phyloP scores from a whole-genome alignment of 1,284 basidiomycete species.

The Moesziomyces sp. region DNA sequence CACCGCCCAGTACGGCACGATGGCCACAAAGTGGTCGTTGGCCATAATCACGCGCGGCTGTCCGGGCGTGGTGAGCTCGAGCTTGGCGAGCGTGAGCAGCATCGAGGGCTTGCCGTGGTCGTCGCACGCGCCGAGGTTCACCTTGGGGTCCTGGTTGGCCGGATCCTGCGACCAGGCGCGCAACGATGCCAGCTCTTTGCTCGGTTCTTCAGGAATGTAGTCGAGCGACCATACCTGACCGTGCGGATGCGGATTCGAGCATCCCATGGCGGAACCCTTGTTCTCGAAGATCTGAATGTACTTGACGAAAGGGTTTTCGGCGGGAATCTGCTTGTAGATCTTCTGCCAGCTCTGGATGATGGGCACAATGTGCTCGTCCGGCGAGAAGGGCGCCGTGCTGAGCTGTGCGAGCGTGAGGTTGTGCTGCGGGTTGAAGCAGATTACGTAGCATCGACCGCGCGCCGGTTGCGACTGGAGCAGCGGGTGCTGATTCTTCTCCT shows the following conservation, averaged over 20 bases:
- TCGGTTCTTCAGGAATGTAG: slow-evolving; percentile 63
- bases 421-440: slow-evolving; percentile 89
- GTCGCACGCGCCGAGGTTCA: slow-evolving; percentile 71
- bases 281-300: slow-evolving; percentile 75
- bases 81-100: slow-evolving; percentile 83
- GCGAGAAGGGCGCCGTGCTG: slow-evolving; percentile 66
- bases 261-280: slow-evolving; percentile 95
- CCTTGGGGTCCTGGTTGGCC: slow-evolving; percentile 18
- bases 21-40: slow-evolving; percentile 83
- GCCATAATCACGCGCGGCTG: slow-evolving; percentile 74
- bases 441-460: slow-evolving; percentile 85
- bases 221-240: slow-evolving; percentile 84
- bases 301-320: slow-evolving; percentile 62
- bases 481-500: slow-evolving; percentile 40
- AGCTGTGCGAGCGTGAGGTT: slow-evolving; percentile 89
- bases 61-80: slow-evolving; percentile 75
- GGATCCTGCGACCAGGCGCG: slow-evolving; percentile 49
- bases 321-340: slow-evolving; percentile 59
- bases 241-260: slow-evolving; percentile 94
- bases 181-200: slow-evolving; percentile 52
- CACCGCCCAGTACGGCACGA: slow-evolving; percentile 95
- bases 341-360: slow-evolving; percentile 80
- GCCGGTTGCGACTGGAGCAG: slow-evolving; percentile 79
- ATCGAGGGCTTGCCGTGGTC: slow-evolving; percentile 77
- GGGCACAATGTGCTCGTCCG: slow-evolving; percentile 74